Conservation (phyloP, 106 monocot genomes). For the Dendrobium catenatum region DNA sequence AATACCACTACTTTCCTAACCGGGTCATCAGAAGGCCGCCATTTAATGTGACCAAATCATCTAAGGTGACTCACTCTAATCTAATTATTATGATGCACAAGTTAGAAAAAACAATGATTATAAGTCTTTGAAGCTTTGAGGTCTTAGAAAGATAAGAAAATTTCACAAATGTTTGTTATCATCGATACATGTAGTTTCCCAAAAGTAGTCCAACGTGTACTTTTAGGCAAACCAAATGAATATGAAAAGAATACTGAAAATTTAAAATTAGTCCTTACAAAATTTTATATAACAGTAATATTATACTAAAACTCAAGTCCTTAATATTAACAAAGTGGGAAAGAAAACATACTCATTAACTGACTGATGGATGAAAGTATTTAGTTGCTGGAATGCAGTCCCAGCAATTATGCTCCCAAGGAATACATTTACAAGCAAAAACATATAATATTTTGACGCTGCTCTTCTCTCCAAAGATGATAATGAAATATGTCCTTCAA, state of each 20-base stretch:
- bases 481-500: constrained; percentile 44
- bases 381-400: constrained; percentile 50
- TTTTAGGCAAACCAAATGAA: neutral
- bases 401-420: constrained; percentile 53
- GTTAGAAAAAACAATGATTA: neutral
- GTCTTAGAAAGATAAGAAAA: neutral
- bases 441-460: constrained; percentile 54
- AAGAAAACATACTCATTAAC: constrained; percentile 36
- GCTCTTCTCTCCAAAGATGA: constrained; percentile 55
- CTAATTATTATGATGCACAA: neutral
- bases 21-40: no score
- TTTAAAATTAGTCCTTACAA: no score
- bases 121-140: neutral
- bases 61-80: no score
- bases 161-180: neutral
- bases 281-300: neutral
- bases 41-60: no score
- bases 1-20: no score
- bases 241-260: no score
- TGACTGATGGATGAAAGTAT: constrained; percentile 42
- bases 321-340: constrained; percentile 4
- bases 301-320: neutral
- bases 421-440: constrained; percentile 61
- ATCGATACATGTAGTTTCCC: neutral
- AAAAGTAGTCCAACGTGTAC: neutral